Evolutionary conservation across 352 stramenopile genomes (phyloP), one percentile per base, ranked within the genome.

Genomic region (Pythium pyrilobum): DNA sequence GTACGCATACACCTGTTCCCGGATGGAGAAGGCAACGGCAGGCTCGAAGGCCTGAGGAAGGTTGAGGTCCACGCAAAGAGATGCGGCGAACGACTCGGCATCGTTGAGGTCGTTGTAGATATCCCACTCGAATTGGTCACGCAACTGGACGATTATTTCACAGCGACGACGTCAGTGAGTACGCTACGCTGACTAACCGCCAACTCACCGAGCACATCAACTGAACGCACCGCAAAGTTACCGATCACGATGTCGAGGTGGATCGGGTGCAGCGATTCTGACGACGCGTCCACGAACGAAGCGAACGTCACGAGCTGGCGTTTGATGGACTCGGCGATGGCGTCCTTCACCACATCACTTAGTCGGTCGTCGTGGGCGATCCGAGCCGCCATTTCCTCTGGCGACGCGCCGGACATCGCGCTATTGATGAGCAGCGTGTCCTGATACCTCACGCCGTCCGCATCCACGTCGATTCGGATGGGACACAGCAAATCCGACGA

Each of bases 51-150:
- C 23, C 10, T 49, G 49, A 0, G 81, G 68, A 38, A 91, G 58
- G 42, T 77, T 78, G 38, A 91, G 51, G 21, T 91, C 81, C 41
- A 58, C 54, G 32, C 76, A 85, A 18, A 91, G 52, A 41, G 65
- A 77, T 36, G 39, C 56, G 1, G 81, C 78, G 55, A 91, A 91
- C 6, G 48, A 48, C 41, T 88, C 66, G 5, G 68, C 70, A 7
- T 73, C 64, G 32, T 57, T 52, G 37, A 70, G 80, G 41, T 77
- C 64, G 33, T 74, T 80, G 29, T 64, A 76, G 28, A 88, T 77
- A 45, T 91, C 78, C 81, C 81, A 91, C 48, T 91, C 81, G 25
- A 91, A 87, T 53, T 89, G 81, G 59, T 91, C 81, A 9, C 73
- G 77, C 4, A 91, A 58, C 81, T 91, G 50, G 10, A 28, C 8